A percentile compares a stretch with the other conserved stretches of the same genome.
Conservation (phyloP, 257 asterid genomes). For the Scutellaria barbata region DNA sequence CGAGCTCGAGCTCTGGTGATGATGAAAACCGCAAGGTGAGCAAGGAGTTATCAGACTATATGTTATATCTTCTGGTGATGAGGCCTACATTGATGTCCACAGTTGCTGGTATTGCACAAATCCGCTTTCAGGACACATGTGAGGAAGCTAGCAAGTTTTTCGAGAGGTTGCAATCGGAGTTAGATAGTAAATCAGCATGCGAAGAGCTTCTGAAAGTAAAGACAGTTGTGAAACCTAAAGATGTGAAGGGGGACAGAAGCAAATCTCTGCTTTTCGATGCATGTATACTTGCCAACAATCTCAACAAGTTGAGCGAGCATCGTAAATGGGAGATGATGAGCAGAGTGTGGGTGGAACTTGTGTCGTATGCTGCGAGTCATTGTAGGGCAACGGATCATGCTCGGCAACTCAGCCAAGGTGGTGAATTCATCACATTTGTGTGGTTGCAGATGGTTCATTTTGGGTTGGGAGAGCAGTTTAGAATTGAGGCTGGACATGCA, state of each 20-base stretch:
- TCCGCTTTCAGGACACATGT: constrained; percentile 33
- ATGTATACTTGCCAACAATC: constrained; percentile 25
- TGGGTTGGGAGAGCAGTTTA: constrained; percentile 38
- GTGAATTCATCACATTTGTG: constrained; percentile 49
- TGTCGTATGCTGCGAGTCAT: constrained; percentile 44
- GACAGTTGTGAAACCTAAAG: constrained; percentile 2
- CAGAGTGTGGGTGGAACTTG: constrained; percentile 52
- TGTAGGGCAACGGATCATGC: constrained; percentile 45
- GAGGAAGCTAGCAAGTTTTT: constrained; percentile 25
- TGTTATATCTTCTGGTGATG: constrained; percentile 34
- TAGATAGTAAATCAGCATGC: background rate
- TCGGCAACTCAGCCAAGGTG: constrained; percentile 47
- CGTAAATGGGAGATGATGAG: constrained; percentile 39
- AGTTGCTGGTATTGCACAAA: constrained; percentile 27
- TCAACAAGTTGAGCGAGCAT: background rate
- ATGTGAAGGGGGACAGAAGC: constrained; percentile 35
- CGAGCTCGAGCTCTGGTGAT: no score
- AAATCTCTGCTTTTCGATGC: constrained; percentile 35
- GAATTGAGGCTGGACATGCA: constrained; percentile 10
- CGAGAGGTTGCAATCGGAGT: background rate
- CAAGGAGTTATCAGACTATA: constrained; percentile 35
- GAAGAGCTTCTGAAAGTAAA: background rate
- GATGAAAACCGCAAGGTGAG: background rate
- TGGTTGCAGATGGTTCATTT: constrained; percentile 56
- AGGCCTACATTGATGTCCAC: constrained; percentile 31